Evolutionary conservation across 768 basidiomycete species (phyloP).

Genomic region (Leccinum variicolor): DNA sequence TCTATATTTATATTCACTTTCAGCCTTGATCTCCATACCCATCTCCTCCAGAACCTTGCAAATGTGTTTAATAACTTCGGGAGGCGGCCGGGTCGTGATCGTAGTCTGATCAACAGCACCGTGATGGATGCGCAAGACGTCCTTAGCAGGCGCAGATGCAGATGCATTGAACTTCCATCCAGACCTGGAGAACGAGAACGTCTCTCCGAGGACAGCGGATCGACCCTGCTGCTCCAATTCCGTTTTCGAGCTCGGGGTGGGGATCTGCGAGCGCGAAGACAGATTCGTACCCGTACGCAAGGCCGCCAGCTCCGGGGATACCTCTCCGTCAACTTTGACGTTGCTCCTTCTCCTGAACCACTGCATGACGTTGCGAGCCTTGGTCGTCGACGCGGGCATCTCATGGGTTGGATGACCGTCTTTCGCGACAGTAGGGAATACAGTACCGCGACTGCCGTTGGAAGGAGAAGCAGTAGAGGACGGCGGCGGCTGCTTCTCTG

Average conservation of each 20-base stretch:
- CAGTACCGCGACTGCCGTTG: slow-evolving; percentile 21
- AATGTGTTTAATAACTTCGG: slow-evolving; percentile 86
- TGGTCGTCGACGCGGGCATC: slow-evolving; percentile 72
- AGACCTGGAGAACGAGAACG: slow-evolving; percentile 38
- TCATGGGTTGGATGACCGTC: slow-evolving; percentile 30
- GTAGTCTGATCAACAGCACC: slow-evolving; percentile 91
- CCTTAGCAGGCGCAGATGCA: slow-evolving; percentile 34
- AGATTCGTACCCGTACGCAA: slow-evolving; percentile 21
- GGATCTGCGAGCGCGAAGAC: slow-evolving; percentile 29
- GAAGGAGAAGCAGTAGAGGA: slow-evolving; percentile 31
- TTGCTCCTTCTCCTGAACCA: slow-evolving; percentile 89
- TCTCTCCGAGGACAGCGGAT: slow-evolving; percentile 22
- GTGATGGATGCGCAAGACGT: slow-evolving; percentile 76
- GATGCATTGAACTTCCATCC: slow-evolving; percentile 34
- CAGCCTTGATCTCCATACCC: slow-evolving; percentile 86
- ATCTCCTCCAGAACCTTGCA: slow-evolving; percentile 76
- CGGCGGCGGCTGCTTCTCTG: slow-evolving; percentile 32
- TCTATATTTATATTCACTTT: slow-evolving; percentile 88
- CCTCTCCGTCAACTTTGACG: slow-evolving; percentile 29
- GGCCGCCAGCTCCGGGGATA: slow-evolving; percentile 8
- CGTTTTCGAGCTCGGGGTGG: slow-evolving; percentile 26
- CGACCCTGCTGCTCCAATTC: slow-evolving; percentile 20
- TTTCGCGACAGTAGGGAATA: slow-evolving; percentile 27
- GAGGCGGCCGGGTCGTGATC: slow-evolving; percentile 79
- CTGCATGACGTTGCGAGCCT: slow-evolving; percentile 95